These are phyloP conservation scores for Fusarium incarnatum DNA, from an alignment of 2,329 filamentous ascomycete genomes.

Conservation along the genomic window DNA sequence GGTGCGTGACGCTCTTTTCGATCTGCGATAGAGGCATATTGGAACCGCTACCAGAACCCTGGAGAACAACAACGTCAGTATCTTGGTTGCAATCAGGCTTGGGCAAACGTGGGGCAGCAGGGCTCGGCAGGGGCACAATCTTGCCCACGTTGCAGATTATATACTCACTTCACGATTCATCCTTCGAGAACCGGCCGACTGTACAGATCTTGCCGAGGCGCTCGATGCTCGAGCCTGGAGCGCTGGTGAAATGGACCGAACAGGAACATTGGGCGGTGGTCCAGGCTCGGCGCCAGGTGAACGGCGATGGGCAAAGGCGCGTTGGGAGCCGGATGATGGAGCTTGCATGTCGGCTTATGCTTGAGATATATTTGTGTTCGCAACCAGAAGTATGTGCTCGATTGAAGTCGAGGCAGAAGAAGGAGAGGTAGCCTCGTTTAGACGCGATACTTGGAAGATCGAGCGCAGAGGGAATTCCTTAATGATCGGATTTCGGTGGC, in stretches of 20 bases:
- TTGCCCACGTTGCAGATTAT: constrained; percentile 5
- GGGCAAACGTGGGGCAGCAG: constrained; percentile 33
- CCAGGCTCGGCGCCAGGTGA: constrained; percentile 72
- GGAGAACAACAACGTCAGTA: constrained; percentile 44
- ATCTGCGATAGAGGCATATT: constrained; percentile 90
- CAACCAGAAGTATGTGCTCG: constrained; percentile 9
- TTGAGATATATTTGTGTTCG: constrained; percentile 12
- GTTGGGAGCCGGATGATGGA: constrained; percentile 57
- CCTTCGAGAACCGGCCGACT: constrained; percentile 51
- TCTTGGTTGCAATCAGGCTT: constrained; percentile 31
- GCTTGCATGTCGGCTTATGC: constrained; percentile 38
- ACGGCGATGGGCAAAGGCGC: constrained; percentile 66
- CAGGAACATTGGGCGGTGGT: constrained; percentile 66
- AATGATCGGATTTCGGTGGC: constrained; percentile 41
- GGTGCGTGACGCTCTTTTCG: constrained; percentile 98
- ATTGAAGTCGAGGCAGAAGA: neutral
- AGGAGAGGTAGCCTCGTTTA: constrained; percentile 1
- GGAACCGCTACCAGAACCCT: constrained; percentile 68
- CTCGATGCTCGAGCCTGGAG: constrained; percentile 73
- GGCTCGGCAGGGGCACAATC: constrained; percentile 38
- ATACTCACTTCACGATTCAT: constrained; percentile 52
- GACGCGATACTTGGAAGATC: constrained; percentile 9
- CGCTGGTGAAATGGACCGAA: constrained; percentile 71
- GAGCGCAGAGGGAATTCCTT: constrained; percentile 32
- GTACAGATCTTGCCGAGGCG: constrained; percentile 73